A percentile compares a stretch with the other conserved stretches of the same genome.
phyloP scores from a whole-genome alignment of 345 rosid genomes.

The Salix brachista region DNA sequence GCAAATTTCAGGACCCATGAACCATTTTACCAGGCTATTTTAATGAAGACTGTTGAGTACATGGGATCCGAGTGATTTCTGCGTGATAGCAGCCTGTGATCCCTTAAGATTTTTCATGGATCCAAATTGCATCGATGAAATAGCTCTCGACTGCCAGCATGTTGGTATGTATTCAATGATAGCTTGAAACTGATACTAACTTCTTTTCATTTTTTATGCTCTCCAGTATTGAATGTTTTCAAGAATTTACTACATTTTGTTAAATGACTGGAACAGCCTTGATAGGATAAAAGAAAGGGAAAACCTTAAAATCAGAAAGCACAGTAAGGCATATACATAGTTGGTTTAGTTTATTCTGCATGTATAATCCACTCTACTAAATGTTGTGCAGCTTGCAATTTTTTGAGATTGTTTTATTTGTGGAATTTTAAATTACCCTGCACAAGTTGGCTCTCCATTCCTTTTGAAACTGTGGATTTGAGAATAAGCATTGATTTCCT shows the following conservation, averaged over 20 bases:
- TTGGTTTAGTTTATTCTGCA: no score
- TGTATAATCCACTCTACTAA: no score
- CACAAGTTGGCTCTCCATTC: not conserved
- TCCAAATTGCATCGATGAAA: slow-evolving; percentile 86
- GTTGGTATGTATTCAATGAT: slow-evolving; percentile 34
- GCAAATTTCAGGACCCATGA: not conserved
- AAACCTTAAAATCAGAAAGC: not conserved
- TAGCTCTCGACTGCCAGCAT: slow-evolving; percentile 52
- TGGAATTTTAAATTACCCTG: no score
- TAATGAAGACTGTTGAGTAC: not conserved
- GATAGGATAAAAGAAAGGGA: not conserved
- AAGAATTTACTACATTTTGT: not conserved
- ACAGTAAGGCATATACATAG: not conserved
- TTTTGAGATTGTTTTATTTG: no score
- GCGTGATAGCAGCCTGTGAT: not conserved
- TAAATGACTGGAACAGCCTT: not conserved
- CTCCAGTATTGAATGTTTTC: not conserved
- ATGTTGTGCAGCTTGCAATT: no score
- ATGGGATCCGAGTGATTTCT: not conserved
- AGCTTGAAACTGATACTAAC: not conserved
- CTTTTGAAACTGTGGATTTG: not conserved
- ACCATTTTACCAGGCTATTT: not conserved
- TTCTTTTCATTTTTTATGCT: not conserved
- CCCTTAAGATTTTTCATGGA: slow-evolving; percentile 13
- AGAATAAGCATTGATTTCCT: not conserved